Evolutionary conservation across 805 yeast genomes (phyloP).

Genomic region (Debaryomyces tyrocola): DNA sequence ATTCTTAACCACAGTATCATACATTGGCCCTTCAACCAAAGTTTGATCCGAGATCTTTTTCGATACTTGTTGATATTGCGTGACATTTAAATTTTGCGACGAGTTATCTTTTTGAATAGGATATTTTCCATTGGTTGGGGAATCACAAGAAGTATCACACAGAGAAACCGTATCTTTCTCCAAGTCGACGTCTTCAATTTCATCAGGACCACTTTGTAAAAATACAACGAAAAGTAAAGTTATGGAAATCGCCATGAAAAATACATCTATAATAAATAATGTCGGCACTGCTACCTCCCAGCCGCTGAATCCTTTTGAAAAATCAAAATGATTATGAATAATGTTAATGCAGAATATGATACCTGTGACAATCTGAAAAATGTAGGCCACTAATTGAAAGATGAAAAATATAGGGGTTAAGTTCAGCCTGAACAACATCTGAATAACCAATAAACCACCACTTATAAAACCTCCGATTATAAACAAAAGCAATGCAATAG

Average conservation of each 20-base stretch:
- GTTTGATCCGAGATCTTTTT: constrained; percentile 16
- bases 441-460: constrained; percentile 2
- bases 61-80: background rate
- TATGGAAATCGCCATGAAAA: constrained; percentile 5
- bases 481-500: background rate
- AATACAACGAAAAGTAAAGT: background rate
- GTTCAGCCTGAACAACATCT: background rate
- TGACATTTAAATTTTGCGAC: background rate
- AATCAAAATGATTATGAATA: background rate
- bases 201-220: background rate
- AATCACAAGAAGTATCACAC: background rate
- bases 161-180: background rate
- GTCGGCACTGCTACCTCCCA: constrained; percentile 5
- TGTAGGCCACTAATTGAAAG: constrained; percentile 4
- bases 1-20: background rate
- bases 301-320: background rate
- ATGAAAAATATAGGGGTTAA: constrained; percentile 1
- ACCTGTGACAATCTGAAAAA: constrained; percentile 12
- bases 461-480: constrained; percentile 6
- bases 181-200: background rate
- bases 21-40: constrained; percentile 6
- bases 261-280: constrained; percentile 8
- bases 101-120: background rate
- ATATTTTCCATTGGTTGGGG: background rate
- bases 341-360: constrained; percentile 4